phyloP scores from a whole-genome alignment of 805 yeast species.

The Wickerhamiella domercqiae region DNA sequence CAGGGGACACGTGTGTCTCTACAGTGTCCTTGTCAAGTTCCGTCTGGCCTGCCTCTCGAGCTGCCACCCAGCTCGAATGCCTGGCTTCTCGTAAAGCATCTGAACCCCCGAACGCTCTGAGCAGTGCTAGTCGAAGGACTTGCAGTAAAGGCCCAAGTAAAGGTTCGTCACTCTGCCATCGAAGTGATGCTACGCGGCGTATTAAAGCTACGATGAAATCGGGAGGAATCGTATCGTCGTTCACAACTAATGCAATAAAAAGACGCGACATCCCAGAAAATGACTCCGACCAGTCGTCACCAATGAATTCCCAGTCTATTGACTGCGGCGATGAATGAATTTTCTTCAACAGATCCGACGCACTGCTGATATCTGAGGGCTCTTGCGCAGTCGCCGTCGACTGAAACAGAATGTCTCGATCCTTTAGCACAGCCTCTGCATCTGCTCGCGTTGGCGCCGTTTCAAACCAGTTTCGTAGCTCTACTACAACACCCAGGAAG shows the following conservation, averaged over 20 bases:
- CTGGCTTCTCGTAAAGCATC: slow-evolving; percentile 30
- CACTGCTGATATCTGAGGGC: too few relatives aligned
- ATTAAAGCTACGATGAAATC: slow-evolving; percentile 5
- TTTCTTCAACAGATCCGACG: not conserved
- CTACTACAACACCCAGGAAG: slow-evolving; percentile 10
- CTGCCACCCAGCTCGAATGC: slow-evolving; percentile 27
- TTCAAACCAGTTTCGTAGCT: slow-evolving; percentile 14
- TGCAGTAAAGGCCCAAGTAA: slow-evolving; percentile 5
- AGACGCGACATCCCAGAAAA: not conserved
- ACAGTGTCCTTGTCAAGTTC: slow-evolving; percentile 12
- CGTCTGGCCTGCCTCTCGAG: slow-evolving; percentile 26
- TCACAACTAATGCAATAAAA: not conserved
- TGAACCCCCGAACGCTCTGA: slow-evolving; percentile 47
- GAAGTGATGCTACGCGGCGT: slow-evolving; percentile 8
- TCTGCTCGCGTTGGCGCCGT: not conserved
- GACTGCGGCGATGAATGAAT: too few relatives aligned
- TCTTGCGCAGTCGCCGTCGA: not conserved
- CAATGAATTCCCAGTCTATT: not conserved
- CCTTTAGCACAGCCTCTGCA: not conserved
- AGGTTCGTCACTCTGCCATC: slow-evolving; percentile 9
- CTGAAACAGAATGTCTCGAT: not conserved
- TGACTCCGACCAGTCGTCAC: not conserved
- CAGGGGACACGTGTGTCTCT: slow-evolving; percentile 42
- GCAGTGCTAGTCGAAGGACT: slow-evolving; percentile 10
- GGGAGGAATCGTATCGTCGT: not conserved